Conservation (phyloP, 2,329 filamentous ascomycete species). For the Sclerotinia sclerotiorum region DNA sequence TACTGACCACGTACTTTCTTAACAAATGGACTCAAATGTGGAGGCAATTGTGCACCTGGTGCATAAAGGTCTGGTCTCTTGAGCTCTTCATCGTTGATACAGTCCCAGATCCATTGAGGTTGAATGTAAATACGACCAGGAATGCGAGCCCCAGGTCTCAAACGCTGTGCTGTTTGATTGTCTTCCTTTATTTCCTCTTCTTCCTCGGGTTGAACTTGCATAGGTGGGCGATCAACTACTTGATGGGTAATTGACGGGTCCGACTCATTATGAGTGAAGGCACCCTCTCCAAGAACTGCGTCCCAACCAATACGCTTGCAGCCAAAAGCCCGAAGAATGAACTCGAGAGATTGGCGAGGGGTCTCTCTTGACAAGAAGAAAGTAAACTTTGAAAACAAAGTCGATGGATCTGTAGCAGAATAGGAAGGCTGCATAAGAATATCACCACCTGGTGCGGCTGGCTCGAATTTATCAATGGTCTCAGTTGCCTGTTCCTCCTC, state of each 20-base stretch:
- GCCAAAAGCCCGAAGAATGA: slow-evolving; percentile 88
- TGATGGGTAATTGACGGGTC: slow-evolving; percentile 94
- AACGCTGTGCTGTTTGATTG: slow-evolving; percentile 61
- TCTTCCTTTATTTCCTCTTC: slow-evolving; percentile 55
- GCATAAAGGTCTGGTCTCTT: slow-evolving; percentile 85
- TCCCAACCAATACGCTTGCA: slow-evolving; percentile 98
- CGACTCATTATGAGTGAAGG: slow-evolving; percentile 85
- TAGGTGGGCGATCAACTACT: slow-evolving; percentile 83
- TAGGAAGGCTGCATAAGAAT: slow-evolving; percentile 75
- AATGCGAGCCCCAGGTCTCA: slow-evolving; percentile 67
- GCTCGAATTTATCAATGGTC: slow-evolving; percentile 88
- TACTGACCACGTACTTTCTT: slow-evolving; percentile 84
- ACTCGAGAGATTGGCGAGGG: slow-evolving; percentile 85
- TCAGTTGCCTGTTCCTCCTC: slow-evolving; percentile 54
- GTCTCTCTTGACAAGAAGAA: slow-evolving; percentile 94
- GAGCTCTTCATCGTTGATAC: slow-evolving; percentile 86
- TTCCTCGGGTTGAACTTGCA: slow-evolving; percentile 53
- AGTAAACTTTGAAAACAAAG: slow-evolving; percentile 85
- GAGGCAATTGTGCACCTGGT: slow-evolving; percentile 84
- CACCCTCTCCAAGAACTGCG: slow-evolving; percentile 81
- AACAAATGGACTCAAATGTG: slow-evolving; percentile 95
- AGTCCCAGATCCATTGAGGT: slow-evolving; percentile 99
- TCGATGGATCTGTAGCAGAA: slow-evolving; percentile 64
- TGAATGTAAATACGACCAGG: slow-evolving; percentile 93
- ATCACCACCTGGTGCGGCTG: slow-evolving; percentile 80